phyloP scores from a whole-genome alignment of 192 early-diverging fungal species.

The Rhizophagus prolifer region DNA sequence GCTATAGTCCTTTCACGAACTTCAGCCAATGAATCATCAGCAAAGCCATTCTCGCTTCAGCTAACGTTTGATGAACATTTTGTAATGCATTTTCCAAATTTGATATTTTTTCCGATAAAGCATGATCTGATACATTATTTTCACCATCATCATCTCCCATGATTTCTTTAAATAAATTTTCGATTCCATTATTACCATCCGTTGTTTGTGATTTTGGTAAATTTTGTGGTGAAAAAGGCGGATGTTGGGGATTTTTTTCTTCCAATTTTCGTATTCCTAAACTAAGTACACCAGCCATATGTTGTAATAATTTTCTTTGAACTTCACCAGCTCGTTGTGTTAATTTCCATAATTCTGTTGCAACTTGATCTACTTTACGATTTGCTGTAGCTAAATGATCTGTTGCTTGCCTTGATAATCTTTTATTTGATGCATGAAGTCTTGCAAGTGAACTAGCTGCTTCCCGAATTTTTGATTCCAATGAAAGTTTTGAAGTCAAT shows the following conservation, averaged over 20 bases:
- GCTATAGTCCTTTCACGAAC: constrained; percentile 27
- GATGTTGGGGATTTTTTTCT: constrained; percentile 26
- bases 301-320: constrained; percentile 50
- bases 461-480: constrained; percentile 61
- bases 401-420: constrained; percentile 48
- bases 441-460: constrained; percentile 54
- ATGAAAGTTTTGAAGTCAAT: constrained; percentile 44
- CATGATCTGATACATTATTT: background rate
- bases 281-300: constrained; percentile 53
- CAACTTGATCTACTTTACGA: constrained; percentile 52
- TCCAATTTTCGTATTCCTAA: constrained; percentile 48
- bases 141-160: constrained; percentile 14
- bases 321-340: constrained; percentile 46
- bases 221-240: background rate
- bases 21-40: constrained; percentile 29
- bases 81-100: constrained; percentile 24
- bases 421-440: constrained; percentile 53
- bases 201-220: background rate
- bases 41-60: constrained; percentile 17
- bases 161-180: constrained; percentile 28
- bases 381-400: constrained; percentile 53
- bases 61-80: constrained; percentile 21
- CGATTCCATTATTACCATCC: constrained; percentile 11
- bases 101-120: constrained; percentile 6
- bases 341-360: constrained; percentile 49